Conservation (phyloP, 768 basidiomycete genomes). For the Xanthoconium stramineum region DNA sequence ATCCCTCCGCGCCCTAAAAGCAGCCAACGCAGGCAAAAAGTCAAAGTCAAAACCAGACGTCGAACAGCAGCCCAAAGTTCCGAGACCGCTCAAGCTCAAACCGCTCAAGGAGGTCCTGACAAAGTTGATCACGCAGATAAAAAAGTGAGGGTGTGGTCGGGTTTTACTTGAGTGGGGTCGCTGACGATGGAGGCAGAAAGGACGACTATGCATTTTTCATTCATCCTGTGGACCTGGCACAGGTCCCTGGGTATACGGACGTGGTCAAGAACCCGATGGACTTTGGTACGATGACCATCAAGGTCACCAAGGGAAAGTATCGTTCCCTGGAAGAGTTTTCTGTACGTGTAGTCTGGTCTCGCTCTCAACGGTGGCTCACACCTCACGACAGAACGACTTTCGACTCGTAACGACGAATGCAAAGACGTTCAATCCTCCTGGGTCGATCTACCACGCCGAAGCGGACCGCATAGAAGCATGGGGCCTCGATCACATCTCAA, state of each 20-base stretch:
- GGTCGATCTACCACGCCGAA: constrained; percentile 69
- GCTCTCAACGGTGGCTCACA: not conserved
- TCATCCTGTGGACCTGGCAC: constrained; percentile 56
- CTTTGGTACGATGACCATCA: constrained; percentile 78
- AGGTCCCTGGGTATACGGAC: constrained; percentile 62
- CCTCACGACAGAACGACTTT: constrained; percentile 52
- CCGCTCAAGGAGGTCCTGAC: constrained; percentile 72
- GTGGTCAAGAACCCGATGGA: constrained; percentile 89
- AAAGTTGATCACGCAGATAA: constrained; percentile 67
- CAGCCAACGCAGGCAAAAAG: constrained; percentile 51
- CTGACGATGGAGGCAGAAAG: constrained; percentile 46
- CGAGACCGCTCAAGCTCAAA: constrained; percentile 69
- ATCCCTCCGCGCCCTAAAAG: constrained; percentile 60
- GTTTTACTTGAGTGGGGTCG: not conserved
- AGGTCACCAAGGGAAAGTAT: constrained; percentile 75
- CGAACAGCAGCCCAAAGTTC: constrained; percentile 32
- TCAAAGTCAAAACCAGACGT: constrained; percentile 35
- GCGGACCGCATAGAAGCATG: constrained; percentile 68
- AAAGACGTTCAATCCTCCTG: constrained; percentile 72
- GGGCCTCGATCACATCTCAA: constrained; percentile 71
- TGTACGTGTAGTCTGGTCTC: constrained; percentile 38
- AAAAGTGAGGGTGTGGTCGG: constrained; percentile 51
- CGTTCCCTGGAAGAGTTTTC: constrained; percentile 77
- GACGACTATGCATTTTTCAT: constrained; percentile 87
- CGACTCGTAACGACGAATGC: constrained; percentile 71